phyloP scores from a whole-genome alignment of 768 basidiomycete species.

The Amyloporia xantha region DNA sequence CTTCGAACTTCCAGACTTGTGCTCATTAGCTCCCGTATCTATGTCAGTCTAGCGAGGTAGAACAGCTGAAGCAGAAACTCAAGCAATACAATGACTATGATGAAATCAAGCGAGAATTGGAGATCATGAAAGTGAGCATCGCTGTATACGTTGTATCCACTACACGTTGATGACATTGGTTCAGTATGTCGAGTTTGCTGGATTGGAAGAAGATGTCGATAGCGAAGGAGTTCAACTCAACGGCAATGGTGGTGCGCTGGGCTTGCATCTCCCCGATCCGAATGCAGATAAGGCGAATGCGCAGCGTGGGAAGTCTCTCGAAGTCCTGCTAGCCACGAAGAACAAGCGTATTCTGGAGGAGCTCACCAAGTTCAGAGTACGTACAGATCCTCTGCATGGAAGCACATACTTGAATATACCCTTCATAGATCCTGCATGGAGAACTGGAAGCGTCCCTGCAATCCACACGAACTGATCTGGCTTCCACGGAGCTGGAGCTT shows the following conservation, averaged over 20 bases:
- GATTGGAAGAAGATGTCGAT: constrained; percentile 71
- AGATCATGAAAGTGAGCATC: constrained; percentile 87
- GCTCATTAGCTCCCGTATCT: constrained; percentile 1
- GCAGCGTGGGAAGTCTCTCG: constrained; percentile 76
- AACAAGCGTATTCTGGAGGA: constrained; percentile 92
- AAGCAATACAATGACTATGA: constrained; percentile 84
- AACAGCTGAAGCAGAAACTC: constrained; percentile 60
- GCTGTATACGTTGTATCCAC: background rate
- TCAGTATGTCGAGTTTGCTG: constrained; percentile 94
- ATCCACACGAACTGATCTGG: constrained; percentile 50
- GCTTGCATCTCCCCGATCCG: constrained; percentile 75
- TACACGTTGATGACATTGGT: background rate
- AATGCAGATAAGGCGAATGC: constrained; percentile 80
- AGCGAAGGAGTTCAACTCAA: constrained; percentile 34
- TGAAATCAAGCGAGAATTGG: constrained; percentile 95
- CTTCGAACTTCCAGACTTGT: no score
- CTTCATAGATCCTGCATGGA: constrained; percentile 63
- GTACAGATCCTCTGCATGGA: constrained; percentile 12
- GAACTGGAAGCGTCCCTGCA: constrained; percentile 73
- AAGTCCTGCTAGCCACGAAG: constrained; percentile 86
- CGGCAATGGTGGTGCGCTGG: constrained; percentile 38
- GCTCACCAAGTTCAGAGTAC: constrained; percentile 81
- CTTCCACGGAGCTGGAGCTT: constrained; percentile 54
- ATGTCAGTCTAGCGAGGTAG: constrained; percentile 55
- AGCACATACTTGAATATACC: background rate